phyloP scores from a whole-genome alignment of 2,329 filamentous ascomycete genomes.

The Drechmeria coniospora region DNA sequence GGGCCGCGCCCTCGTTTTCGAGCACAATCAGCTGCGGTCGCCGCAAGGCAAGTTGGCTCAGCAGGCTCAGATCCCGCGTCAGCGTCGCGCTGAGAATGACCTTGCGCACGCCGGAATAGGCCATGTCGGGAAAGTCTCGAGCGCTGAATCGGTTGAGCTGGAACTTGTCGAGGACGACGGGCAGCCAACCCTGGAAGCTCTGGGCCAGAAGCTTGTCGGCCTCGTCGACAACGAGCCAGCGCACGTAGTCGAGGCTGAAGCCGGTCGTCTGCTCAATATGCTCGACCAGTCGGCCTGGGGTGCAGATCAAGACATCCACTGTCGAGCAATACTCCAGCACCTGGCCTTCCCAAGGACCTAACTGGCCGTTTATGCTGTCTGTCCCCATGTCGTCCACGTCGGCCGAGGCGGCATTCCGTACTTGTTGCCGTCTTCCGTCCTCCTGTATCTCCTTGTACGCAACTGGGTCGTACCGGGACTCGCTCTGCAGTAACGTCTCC shows the following conservation, averaged over 20 bases:
- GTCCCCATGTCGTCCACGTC: conserved; percentile 7
- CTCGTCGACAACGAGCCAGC: conserved; percentile 87
- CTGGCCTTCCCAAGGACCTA: conserved; percentile 27
- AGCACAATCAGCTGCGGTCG: conserved; percentile 65
- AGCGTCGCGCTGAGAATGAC: conserved; percentile 84
- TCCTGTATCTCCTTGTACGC: conserved; percentile 23
- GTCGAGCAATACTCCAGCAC: conserved; percentile 52
- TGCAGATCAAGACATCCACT: conserved; percentile 80
- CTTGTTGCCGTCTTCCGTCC: conserved; percentile 4
- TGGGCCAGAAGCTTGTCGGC: conserved; percentile 84
- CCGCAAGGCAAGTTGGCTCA: conserved; percentile 56
- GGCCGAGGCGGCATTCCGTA: conserved; percentile 3
- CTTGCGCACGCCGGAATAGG: conserved; percentile 50
- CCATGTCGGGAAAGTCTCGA: conserved; percentile 37
- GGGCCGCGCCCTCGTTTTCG: conserved; percentile 36
- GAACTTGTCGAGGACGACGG: conserved; percentile 50
- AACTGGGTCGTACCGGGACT: conserved; percentile 47
- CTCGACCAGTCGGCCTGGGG: conserved; percentile 81
- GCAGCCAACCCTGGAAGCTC: conserved; percentile 84
- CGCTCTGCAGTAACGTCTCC: conserved; percentile 26
- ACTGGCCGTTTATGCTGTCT: conserved; percentile 12
- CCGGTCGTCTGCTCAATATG: conserved; percentile 74
- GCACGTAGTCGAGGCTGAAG: conserved; percentile 61
- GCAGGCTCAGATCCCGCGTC: conserved; percentile 68
- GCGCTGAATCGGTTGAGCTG: conserved; percentile 31